Conservation (phyloP, 148 eudicot species). For the Pouteria glomerata region DNA sequence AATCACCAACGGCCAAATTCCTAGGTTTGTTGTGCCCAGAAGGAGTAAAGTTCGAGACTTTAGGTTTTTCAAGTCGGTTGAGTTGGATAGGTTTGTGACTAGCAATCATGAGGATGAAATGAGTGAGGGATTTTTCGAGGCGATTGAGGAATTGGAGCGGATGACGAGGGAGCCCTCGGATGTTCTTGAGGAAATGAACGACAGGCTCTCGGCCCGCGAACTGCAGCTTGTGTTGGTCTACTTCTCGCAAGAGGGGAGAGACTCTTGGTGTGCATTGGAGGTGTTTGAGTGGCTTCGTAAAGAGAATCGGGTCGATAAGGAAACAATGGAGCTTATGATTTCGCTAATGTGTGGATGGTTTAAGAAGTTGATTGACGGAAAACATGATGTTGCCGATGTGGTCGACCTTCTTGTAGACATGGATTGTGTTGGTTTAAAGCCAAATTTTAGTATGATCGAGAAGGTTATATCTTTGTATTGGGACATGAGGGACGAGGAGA, state of each 20-base stretch:
- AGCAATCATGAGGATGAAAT: constrained; percentile 69
- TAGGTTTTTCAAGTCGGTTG: constrained; percentile 53
- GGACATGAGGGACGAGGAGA: constrained; percentile 53
- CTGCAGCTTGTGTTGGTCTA: constrained; percentile 81
- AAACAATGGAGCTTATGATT: constrained; percentile 94
- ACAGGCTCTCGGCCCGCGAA: constrained; percentile 60
- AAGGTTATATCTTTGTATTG: constrained; percentile 84
- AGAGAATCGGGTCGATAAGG: constrained; percentile 88
- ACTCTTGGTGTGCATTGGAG: constrained; percentile 94
- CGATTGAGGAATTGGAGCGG: constrained; percentile 85
- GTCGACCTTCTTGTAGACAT: constrained; percentile 83
- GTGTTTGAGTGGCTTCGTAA: constrained; percentile 93
- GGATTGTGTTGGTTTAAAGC: constrained; percentile 93
- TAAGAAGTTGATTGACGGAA: constrained; percentile 64
- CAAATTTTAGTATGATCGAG: constrained; percentile 84
- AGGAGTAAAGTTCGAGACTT: constrained; percentile 30
- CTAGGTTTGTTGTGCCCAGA: constrained; percentile 18
- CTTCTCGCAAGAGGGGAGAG: constrained; percentile 92
- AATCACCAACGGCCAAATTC: constrained; percentile 14
- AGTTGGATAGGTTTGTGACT: constrained; percentile 59
- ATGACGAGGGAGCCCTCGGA: constrained; percentile 89
- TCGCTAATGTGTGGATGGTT: constrained; percentile 89
- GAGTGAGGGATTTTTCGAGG: constrained; percentile 86
- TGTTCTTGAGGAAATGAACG: constrained; percentile 82
- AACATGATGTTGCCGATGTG: constrained; percentile 49